These are phyloP conservation scores for Hysterangium stoloniferum DNA, from an alignment of 768 basidiomycete genomes.

Conservation along the genomic window DNA sequence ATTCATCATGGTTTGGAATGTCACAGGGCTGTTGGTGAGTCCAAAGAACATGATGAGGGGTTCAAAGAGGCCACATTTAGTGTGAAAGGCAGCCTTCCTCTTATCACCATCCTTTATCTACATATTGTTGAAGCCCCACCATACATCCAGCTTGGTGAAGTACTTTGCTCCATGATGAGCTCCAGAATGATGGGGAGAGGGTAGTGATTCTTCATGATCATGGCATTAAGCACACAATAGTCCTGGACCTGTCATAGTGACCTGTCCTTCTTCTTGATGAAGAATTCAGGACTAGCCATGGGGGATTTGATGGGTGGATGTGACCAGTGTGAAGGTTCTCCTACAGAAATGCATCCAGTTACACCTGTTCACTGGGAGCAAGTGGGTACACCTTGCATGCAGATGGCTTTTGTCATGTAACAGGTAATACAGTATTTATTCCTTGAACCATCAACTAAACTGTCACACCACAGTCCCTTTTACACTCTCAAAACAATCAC, in stretches of 20 bases:
- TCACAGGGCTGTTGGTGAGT: conserved; percentile 14
- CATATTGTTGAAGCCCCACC: conserved; percentile 22
- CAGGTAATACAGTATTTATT: no score
- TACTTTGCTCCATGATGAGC: conserved; percentile 1
- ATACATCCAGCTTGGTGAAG: conserved; percentile 27
- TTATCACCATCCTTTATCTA: conserved; percentile 16
- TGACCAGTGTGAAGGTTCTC: background rate
- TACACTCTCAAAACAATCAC: no score
- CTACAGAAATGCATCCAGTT: background rate
- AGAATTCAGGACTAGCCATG: background rate
- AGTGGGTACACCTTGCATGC: no score
- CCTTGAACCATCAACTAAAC: no score
- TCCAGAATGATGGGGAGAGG: conserved; percentile 20
- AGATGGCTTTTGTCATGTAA: no score
- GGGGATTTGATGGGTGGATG: background rate
- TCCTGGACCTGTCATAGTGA: no score
- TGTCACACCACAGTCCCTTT: no score
- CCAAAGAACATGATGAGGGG: conserved; percentile 26
- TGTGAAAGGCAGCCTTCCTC: conserved; percentile 28
- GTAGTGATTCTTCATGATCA: conserved; percentile 18
- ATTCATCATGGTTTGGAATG: no score
- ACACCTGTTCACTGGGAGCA: no score
- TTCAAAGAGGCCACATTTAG: conserved; percentile 20
- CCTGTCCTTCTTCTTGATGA: no score
- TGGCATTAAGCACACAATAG: no score